phyloP scores from a whole-genome alignment of 1,284 basidiomycete species.

The Ceratobasidium papillatum region DNA sequence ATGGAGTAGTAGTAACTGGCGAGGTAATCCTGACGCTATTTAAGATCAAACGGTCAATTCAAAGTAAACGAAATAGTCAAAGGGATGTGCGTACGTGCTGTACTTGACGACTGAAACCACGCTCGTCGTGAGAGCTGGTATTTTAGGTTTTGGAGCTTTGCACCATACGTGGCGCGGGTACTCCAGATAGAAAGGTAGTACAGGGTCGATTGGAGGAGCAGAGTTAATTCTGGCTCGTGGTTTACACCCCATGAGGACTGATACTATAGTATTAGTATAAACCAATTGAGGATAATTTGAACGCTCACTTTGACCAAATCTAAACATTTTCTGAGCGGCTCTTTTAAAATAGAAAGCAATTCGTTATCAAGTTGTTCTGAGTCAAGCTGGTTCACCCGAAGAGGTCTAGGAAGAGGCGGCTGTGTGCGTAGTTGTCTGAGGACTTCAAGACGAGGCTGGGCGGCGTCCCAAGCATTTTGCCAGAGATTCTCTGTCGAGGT shows the following conservation, averaged over 20 bases:
- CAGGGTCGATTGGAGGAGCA: slow-evolving; percentile 79
- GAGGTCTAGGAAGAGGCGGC: slow-evolving; percentile 58
- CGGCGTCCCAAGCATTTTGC: slow-evolving; percentile 70
- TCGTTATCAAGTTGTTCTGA: slow-evolving; percentile 93
- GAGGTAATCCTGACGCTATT: slow-evolving; percentile 69
- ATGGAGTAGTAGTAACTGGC: slow-evolving; percentile 70
- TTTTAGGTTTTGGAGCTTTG: slow-evolving; percentile 84
- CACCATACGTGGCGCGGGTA: slow-evolving; percentile 86
- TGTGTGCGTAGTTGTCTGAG: slow-evolving; percentile 57
- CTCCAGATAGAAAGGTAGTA: slow-evolving; percentile 89
- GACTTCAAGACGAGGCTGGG: slow-evolving; percentile 62
- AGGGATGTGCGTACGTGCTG: slow-evolving; percentile 39
- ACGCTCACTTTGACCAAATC: slow-evolving; percentile 70
- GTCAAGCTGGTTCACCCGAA: slow-evolving; percentile 92
- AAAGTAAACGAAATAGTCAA: background rate
- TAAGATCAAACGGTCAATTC: slow-evolving; percentile 4
- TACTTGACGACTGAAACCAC: slow-evolving; percentile 27
- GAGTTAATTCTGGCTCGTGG: slow-evolving; percentile 82
- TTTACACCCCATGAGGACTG: slow-evolving; percentile 70
- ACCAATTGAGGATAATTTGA: background rate
- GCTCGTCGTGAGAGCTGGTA: slow-evolving; percentile 49
- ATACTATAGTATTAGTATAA: background rate
- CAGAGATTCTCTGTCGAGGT: slow-evolving; percentile 51
- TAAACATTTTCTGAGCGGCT: slow-evolving; percentile 83
- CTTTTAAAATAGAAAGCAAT: slow-evolving; percentile 81